phyloP scores from a whole-genome alignment of 805 yeast genomes.

The Cyberlindnera americana region DNA sequence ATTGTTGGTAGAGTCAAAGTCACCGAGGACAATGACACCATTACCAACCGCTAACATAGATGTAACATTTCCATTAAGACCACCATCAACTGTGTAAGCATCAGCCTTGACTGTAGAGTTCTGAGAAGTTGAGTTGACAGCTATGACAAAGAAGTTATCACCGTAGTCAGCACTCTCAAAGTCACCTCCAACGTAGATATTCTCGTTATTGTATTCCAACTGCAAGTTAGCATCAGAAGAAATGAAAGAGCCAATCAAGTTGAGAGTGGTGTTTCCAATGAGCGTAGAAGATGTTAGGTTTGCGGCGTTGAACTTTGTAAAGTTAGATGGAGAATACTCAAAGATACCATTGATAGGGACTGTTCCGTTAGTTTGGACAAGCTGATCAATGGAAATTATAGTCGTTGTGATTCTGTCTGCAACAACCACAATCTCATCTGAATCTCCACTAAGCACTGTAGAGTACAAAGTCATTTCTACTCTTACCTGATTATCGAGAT shows the following conservation, averaged over 20 bases:
- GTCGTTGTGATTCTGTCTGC: constrained; percentile 62
- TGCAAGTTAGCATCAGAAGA: constrained; percentile 40
- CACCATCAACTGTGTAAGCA: constrained; percentile 31
- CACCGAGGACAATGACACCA: constrained; percentile 45
- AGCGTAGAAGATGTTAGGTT: constrained; percentile 21
- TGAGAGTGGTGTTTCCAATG: constrained; percentile 47
- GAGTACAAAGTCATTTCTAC: constrained; percentile 40
- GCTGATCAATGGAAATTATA: constrained; percentile 43
- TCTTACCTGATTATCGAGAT: constrained; percentile 46
- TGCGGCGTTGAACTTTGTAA: constrained; percentile 37
- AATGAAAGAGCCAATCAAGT: constrained; percentile 30
- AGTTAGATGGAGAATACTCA: constrained; percentile 74
- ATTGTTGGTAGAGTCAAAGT: constrained; percentile 36
- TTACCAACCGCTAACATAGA: constrained; percentile 31
- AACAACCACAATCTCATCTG: constrained; percentile 48
- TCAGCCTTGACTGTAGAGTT: constrained; percentile 16
- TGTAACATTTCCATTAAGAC: constrained; percentile 38
- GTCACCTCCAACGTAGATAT: constrained; percentile 48
- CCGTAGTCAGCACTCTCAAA: constrained; percentile 35
- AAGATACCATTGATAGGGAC: constrained; percentile 69
- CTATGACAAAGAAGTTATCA: constrained; percentile 35
- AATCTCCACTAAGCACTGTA: constrained; percentile 25
- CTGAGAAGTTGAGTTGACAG: constrained; percentile 22
- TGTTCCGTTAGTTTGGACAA: constrained; percentile 32
- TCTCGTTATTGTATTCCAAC: constrained; percentile 30